Evolutionary conservation across 1,139 yeast species (phyloP), one percentile per base, ranked within the genome.

Genomic region (Taiozyma sp.): DNA sequence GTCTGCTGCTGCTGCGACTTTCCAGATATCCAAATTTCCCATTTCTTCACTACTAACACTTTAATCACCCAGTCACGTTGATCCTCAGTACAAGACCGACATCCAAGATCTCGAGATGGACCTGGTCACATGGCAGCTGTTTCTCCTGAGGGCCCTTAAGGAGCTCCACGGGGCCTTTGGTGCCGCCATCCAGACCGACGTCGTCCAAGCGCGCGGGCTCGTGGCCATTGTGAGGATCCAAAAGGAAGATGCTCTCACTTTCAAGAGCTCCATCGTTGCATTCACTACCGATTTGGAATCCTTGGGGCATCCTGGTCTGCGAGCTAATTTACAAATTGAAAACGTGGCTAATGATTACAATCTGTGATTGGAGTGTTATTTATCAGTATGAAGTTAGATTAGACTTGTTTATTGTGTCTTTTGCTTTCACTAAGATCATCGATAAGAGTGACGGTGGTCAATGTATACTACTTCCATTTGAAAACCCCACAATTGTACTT

Each of bases 111-210:
- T 54, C 3, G 51, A 47, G 22, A 51, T 70, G 4, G 74, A 71
- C 52, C 54, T 58, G 16, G 64, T 69, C 42, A 66, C 74, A 2
- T 72, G 76, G 77, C 66, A 61, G 38, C 67, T 68, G 38, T 63
- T 68, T 59, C 53, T 70, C 7, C 60, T 58, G 27, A 58, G 58
- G 40, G 70, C 75, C 0, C 52, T 72, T 24, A 64, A 56, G 39
- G 62, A 65, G 23, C 62, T 69, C 5, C 72, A 70, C 52, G 77
- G 77, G 1, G 43, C 70, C 4, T 70, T 72, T 57, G 76, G 77
- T 0, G 67, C 65, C 38, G 68, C 71, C 1, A 62, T 70, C 2
- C 72, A 70, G 29, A 60, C 63, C 8, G 62, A 64, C 4, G 51
- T 72, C 23, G 38, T 70, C 12, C 49, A 56, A 22, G 55, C 49